phyloP scores from a whole-genome alignment of 2,329 filamentous ascomycete genomes.

The Huntiella savannae region DNA sequence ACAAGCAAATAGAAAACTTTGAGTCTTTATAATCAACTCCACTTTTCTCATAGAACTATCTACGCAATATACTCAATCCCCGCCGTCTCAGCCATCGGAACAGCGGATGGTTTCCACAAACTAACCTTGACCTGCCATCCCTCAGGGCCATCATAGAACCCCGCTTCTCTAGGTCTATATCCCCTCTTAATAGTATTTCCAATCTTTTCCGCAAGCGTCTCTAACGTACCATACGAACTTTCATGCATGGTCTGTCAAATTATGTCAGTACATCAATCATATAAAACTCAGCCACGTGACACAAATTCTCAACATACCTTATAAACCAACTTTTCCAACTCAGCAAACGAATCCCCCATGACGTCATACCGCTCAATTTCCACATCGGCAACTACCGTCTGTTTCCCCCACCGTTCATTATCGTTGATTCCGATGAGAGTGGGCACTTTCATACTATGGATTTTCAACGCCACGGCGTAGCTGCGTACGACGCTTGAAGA shows the following conservation, averaged over 20 bases:
- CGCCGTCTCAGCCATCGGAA: constrained; percentile 53
- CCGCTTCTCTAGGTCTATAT: constrained; percentile 15
- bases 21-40: too few relatives aligned
- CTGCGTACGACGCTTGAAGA: constrained; percentile 13
- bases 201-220: constrained; percentile 35
- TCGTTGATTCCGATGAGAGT: constrained; percentile 53
- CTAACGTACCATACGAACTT: constrained; percentile 43
- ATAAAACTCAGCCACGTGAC: background rate
- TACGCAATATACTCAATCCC: constrained; percentile 31
- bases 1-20: too few relatives aligned
- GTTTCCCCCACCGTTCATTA: constrained; percentile 48
- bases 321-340: constrained; percentile 40
- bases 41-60: too few relatives aligned
- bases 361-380: constrained; percentile 35
- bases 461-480: constrained; percentile 22
- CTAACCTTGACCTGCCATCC: constrained; percentile 37
- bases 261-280: background rate
- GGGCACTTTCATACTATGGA: constrained; percentile 42
- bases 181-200: constrained; percentile 27
- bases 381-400: constrained; percentile 45
- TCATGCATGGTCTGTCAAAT: constrained; percentile 28
- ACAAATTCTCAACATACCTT: constrained; percentile 18
- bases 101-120: constrained; percentile 55
- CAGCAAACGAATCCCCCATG: constrained; percentile 29
- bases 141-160: constrained; percentile 9